phyloP scores from a whole-genome alignment of 345 rosid species.

The Gossypium mustelinum region DNA sequence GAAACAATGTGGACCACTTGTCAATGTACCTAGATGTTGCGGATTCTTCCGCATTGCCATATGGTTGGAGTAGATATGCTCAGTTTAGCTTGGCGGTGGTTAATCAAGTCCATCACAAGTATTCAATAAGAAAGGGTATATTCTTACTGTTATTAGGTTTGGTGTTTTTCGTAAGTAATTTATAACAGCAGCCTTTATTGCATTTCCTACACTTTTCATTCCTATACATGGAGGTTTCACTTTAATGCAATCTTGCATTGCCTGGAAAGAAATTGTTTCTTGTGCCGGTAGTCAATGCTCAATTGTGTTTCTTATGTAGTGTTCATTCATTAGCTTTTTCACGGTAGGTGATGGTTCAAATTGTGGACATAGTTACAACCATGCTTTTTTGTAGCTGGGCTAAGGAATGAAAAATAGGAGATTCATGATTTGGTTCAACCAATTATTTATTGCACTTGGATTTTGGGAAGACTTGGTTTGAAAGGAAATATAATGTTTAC shows the following conservation, averaged over 20 bases:
- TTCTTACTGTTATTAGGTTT: background rate
- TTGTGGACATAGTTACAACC: background rate
- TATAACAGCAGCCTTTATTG: background rate
- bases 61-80: constrained; percentile 95
- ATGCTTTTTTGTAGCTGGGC: background rate
- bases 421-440: background rate
- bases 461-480: background rate
- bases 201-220: background rate
- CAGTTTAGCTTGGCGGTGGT: constrained; percentile 81
- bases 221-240: background rate
- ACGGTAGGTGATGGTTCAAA: background rate
- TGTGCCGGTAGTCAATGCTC: background rate
- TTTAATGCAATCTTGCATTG: background rate
- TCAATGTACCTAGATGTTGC: constrained; percentile 96
- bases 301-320: background rate
- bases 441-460: background rate
- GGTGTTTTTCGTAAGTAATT: background rate
- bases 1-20: constrained; percentile 93
- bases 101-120: constrained; percentile 63
- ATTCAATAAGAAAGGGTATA: constrained; percentile 43
- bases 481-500: background rate
- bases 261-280: background rate
- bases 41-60: constrained; percentile 62
- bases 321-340: background rate
- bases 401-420: background rate